phyloP scores from a whole-genome alignment of 192 early-diverging fungal species.

The Rhizophagus clarus region DNA sequence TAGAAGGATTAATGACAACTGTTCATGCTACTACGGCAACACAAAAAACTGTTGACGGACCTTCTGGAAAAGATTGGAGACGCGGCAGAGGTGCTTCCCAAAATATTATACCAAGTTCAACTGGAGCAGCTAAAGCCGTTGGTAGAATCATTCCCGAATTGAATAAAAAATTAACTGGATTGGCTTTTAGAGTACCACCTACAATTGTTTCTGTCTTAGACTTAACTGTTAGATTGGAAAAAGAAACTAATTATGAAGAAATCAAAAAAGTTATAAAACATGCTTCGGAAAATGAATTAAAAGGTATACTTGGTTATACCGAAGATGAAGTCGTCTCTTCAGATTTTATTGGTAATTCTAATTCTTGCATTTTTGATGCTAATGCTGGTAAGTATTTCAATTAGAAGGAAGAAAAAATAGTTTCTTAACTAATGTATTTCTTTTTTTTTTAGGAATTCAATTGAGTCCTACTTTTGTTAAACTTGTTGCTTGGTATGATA shows the following conservation, averaged over 20 bases:
- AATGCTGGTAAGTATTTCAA: slow-evolving; percentile 65
- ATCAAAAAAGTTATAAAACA: slow-evolving; percentile 90
- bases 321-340: slow-evolving; percentile 91
- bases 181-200: slow-evolving; percentile 96
- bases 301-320: slow-evolving; percentile 92
- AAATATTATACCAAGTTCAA: slow-evolving; percentile 97
- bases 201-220: slow-evolving; percentile 95
- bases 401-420: not conserved
- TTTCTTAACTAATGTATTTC: not conserved
- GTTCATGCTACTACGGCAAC: slow-evolving; percentile 98
- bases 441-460: slow-evolving; percentile 61
- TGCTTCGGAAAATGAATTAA: slow-evolving; percentile 73
- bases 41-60: slow-evolving; percentile 99
- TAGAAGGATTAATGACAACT: slow-evolving; percentile 98
- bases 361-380: too few relatives aligned
- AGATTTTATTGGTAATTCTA: slow-evolving; percentile 95
- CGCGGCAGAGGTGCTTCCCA: slow-evolving; percentile 94
- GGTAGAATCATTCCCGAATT: slow-evolving; percentile 93
- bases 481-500: slow-evolving; percentile 93
- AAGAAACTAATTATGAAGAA: slow-evolving; percentile 88
- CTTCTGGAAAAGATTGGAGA: slow-evolving; percentile 92
- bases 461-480: slow-evolving; percentile 95
- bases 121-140: slow-evolving; percentile 99
- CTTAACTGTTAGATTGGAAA: slow-evolving; percentile 80
- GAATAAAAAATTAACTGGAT: slow-evolving; percentile 97